Percentiles rank a stretch among this genome's conserved stretches.
Evolutionary conservation across 768 basidiomycete genomes (phyloP).

Genomic region (Amanita brunnescens): DNA sequence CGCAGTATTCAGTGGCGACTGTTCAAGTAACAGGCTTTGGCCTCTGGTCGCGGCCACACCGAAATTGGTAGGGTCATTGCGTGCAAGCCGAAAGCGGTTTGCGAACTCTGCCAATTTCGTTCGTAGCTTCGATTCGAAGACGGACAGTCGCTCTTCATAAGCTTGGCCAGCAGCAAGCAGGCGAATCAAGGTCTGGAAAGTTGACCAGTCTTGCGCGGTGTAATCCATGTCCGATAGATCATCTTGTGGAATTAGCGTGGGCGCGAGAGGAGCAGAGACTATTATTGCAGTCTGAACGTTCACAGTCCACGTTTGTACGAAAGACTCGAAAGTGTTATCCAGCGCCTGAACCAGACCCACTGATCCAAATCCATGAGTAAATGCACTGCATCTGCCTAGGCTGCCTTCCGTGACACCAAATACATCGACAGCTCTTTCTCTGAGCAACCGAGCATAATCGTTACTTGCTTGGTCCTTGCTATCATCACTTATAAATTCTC

Average conservation of each 20-base stretch:
- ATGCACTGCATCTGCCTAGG: conserved; percentile 58
- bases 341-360: conserved; percentile 65
- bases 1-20: conserved; percentile 76
- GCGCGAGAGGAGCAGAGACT: conserved; percentile 19
- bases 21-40: conserved; percentile 64
- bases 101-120: conserved; percentile 51
- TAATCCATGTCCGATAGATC: conserved; percentile 83
- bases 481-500: conserved; percentile 36
- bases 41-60: conserved; percentile 57
- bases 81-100: conserved; percentile 46
- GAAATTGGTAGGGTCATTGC: conserved; percentile 44
- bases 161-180: conserved; percentile 74
- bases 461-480: conserved; percentile 29
- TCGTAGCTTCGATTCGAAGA: conserved; percentile 66
- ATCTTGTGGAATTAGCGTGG: conserved; percentile 30
- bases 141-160: conserved; percentile 55
- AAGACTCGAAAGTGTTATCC: conserved; percentile 61
- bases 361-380: conserved; percentile 88
- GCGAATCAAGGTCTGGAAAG: conserved; percentile 77
- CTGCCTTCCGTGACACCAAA: conserved; percentile 78
- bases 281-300: conserved; percentile 35
- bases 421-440: conserved; percentile 68
- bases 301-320: conserved; percentile 57
- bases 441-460: conserved; percentile 55
- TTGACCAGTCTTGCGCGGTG: conserved; percentile 79